Evolutionary conservation across 2,329 filamentous ascomycete species (phyloP).

Genomic region (Paraphoma chrysanthemicola): DNA sequence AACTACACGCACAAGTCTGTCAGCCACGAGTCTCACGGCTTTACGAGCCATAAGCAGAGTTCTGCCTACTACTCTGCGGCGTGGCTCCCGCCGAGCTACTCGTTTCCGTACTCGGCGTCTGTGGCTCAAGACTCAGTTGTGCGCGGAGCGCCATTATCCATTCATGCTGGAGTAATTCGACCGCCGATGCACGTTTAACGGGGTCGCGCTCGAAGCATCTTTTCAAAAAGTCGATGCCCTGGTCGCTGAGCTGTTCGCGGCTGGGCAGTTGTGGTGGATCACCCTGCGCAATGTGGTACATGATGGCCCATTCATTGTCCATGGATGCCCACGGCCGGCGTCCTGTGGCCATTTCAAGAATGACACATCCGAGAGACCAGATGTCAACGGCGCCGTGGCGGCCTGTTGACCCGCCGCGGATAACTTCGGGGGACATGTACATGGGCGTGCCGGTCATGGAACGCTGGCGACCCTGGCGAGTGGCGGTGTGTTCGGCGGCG

Average conservation of each 20-base stretch:
- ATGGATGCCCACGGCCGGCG: constrained; percentile 92
- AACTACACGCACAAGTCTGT: not conserved
- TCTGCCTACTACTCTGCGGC: constrained; percentile 40
- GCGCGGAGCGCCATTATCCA: constrained; percentile 70
- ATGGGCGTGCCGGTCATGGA: constrained; percentile 98
- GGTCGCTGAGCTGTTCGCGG: constrained; percentile 80
- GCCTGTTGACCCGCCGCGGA: constrained; percentile 77
- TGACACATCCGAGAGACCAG: constrained; percentile 96
- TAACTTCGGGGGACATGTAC: constrained; percentile 99
- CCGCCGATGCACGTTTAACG: constrained; percentile 76
- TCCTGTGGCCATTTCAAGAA: constrained; percentile 96
- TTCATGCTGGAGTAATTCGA: constrained; percentile 91
- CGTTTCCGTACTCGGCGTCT: constrained; percentile 49
- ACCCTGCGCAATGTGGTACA: constrained; percentile 99
- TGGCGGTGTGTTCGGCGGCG: constrained; percentile 66
- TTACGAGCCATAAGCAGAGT: constrained; percentile 41
- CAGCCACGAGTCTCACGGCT: not conserved
- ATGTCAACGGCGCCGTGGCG: constrained; percentile 89
- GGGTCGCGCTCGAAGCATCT: constrained; percentile 89
- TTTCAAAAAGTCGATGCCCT: constrained; percentile 86
- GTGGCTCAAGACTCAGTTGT: constrained; percentile 56
- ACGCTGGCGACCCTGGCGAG: constrained; percentile 66
- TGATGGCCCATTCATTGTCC: constrained; percentile 99
- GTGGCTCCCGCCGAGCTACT: constrained; percentile 19
- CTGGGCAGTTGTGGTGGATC: constrained; percentile 87